Evolutionary conservation across 2,329 filamentous ascomycete genomes (phyloP).

Genomic region (Beauveria asiatica): DNA sequence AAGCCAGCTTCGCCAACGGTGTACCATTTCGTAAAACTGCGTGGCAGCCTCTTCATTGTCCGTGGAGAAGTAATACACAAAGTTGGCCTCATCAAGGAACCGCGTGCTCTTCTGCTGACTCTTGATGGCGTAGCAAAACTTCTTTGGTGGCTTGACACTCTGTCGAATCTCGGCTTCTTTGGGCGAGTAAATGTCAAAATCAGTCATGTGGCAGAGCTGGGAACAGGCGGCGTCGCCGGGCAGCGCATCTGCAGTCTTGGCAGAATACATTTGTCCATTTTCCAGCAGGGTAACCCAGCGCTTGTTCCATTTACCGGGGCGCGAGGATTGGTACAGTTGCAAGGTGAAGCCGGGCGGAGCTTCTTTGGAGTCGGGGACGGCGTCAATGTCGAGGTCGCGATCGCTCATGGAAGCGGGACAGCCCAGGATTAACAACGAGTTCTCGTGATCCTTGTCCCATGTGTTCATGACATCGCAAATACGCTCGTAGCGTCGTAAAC

Average conservation of each 20-base stretch:
- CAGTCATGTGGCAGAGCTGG: slow-evolving; percentile 75
- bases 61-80: slow-evolving; percentile 84
- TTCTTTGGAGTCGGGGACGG: slow-evolving; percentile 49
- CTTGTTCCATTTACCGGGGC: slow-evolving; percentile 82
- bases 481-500: slow-evolving; percentile 76
- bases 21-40: slow-evolving; percentile 63
- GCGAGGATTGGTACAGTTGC: slow-evolving; percentile 71
- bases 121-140: slow-evolving; percentile 79
- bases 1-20: slow-evolving; percentile 88
- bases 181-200: slow-evolving; percentile 85
- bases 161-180: slow-evolving; percentile 59
- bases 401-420: slow-evolving; percentile 46
- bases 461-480: slow-evolving; percentile 86
- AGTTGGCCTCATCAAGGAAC: slow-evolving; percentile 75
- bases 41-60: slow-evolving; percentile 60
- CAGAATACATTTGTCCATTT: slow-evolving; percentile 62
- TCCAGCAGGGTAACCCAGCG: slow-evolving; percentile 65
- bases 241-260: slow-evolving; percentile 60
- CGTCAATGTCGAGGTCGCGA: slow-evolving; percentile 54
- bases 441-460: slow-evolving; percentile 77
- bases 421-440: slow-evolving; percentile 60
- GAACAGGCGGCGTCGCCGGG: slow-evolving; percentile 55
- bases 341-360: slow-evolving; percentile 60
- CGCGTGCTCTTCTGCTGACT: slow-evolving; percentile 82
- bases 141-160: slow-evolving; percentile 74